Percentiles rank a stretch among this genome's conserved stretches.
Evolutionary conservation across 805 yeast species (phyloP).

Genomic region (Suhomyces sp.): DNA sequence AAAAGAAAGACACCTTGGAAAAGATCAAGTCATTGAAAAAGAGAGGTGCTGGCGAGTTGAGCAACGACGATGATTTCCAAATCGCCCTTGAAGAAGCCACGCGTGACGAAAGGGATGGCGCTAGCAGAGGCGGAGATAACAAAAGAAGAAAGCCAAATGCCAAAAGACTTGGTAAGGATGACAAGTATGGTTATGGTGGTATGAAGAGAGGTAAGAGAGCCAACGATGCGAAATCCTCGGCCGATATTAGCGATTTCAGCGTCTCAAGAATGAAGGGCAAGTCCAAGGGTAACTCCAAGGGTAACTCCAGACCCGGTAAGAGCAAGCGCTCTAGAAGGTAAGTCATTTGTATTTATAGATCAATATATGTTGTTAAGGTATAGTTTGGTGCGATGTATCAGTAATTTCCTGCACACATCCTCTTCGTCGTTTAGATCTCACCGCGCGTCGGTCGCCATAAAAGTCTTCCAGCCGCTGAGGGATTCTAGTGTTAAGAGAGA

Average conservation of each 20-base stretch:
- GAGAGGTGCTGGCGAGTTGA: conserved; percentile 73
- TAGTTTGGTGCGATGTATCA: background rate
- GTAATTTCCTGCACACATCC: background rate
- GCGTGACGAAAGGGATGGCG: conserved; percentile 37
- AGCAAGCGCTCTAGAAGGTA: conserved; percentile 36
- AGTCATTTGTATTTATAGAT: conserved; percentile 4
- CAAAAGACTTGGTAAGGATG: conserved; percentile 67
- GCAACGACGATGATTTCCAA: conserved; percentile 70
- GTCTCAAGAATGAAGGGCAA: conserved; percentile 47
- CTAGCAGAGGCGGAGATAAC: conserved; percentile 42
- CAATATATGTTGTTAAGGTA: background rate
- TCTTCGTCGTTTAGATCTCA: background rate
- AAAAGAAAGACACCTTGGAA: conserved; percentile 85
- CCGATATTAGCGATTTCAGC: conserved; percentile 61
- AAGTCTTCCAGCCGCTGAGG: background rate
- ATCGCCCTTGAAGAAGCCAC: conserved; percentile 91
- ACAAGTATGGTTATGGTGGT: conserved; percentile 78
- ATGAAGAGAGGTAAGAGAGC: conserved; percentile 68
- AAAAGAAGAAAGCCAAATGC: conserved; percentile 58
- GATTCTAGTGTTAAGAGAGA: background rate
- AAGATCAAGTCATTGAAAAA: conserved; percentile 89
- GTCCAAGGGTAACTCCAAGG: conserved; percentile 6
- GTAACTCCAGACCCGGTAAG: conserved; percentile 38
- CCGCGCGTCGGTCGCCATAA: background rate
- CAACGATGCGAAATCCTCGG: conserved; percentile 70